Evolutionary conservation across 441 rosid species (phyloP).

Genomic region (Melastoma candidum): DNA sequence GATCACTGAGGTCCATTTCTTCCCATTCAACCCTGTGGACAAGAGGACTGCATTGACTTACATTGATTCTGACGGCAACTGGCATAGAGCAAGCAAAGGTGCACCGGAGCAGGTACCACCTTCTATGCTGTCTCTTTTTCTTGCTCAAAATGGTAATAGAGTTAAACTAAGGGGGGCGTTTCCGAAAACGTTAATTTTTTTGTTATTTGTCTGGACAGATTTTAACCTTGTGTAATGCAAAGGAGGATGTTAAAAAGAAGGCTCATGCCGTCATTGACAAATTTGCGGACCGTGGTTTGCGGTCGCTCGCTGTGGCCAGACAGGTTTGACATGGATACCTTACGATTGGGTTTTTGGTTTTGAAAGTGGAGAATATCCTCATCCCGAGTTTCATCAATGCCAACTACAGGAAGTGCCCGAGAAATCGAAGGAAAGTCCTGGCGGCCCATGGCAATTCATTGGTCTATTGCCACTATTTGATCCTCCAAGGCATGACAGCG

Average conservation of each 20-base stretch:
- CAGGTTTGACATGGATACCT: conserved; percentile 4
- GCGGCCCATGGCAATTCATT: conserved; percentile 16
- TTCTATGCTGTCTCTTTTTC: background rate
- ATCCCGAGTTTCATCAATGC: too few relatives aligned
- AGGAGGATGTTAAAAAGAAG: conserved; percentile 15
- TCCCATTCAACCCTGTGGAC: too few relatives aligned
- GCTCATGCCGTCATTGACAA: conserved; percentile 6
- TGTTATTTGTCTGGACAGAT: conserved; percentile 9
- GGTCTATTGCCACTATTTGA: conserved; percentile 18
- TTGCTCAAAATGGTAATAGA: too few relatives aligned
- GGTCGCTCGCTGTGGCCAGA: conserved; percentile 18
- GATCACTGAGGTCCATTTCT: background rate
- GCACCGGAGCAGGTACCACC: conserved; percentile 84
- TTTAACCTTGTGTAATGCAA: conserved; percentile 12
- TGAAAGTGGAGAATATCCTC: too few relatives aligned
- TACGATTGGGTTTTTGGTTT: too few relatives aligned
- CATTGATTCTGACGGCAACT: too few relatives aligned
- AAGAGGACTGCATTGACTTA: too few relatives aligned
- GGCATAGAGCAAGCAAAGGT: conserved; percentile 84
- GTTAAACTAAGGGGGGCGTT: background rate
- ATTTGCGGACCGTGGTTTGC: conserved; percentile 13
- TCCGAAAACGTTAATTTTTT: background rate
- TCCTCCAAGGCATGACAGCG: conserved; percentile 15
- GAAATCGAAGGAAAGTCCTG: conserved; percentile 14
- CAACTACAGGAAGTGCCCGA: conserved; percentile 13